phyloP scores from a whole-genome alignment of 805 yeast genomes.

The Metschnikowia lachancei region DNA sequence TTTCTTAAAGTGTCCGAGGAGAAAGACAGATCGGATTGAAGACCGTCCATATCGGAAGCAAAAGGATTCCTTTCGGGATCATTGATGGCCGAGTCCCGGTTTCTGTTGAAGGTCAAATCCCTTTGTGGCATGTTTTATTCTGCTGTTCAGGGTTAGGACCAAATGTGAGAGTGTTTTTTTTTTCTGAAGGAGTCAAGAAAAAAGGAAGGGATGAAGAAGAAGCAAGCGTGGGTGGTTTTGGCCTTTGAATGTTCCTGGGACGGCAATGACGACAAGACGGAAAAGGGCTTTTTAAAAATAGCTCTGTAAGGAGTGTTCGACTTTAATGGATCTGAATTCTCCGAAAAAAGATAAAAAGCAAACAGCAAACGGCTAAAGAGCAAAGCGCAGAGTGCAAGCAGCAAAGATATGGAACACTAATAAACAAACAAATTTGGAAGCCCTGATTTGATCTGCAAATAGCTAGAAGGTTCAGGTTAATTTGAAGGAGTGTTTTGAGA shows the following conservation, averaged over 20 bases:
- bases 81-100: conserved; percentile 2
- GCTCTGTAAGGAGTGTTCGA: background rate
- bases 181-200: background rate
- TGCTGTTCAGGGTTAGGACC: background rate
- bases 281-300: background rate
- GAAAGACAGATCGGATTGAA: conserved; percentile 11
- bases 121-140: conserved; percentile 25
- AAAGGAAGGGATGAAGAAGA: too few species aligned
- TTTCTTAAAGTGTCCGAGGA: conserved; percentile 13
- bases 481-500: background rate
- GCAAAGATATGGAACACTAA: background rate
- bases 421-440: background rate
- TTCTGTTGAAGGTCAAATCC: conserved; percentile 32
- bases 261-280: background rate
- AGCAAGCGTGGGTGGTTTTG: too few species aligned
- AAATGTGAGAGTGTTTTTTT: background rate
- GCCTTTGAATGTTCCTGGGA: background rate
- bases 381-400: background rate
- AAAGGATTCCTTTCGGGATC: conserved; percentile 13
- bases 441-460: background rate
- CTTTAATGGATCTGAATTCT: background rate
- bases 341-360: background rate
- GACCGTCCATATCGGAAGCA: conserved; percentile 14
- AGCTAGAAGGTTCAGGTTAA: background rate
- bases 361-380: background rate